These are phyloP conservation scores for Fusarium humuli DNA, from an alignment of 2,329 filamentous ascomycete genomes.

Conservation along the genomic window DNA sequence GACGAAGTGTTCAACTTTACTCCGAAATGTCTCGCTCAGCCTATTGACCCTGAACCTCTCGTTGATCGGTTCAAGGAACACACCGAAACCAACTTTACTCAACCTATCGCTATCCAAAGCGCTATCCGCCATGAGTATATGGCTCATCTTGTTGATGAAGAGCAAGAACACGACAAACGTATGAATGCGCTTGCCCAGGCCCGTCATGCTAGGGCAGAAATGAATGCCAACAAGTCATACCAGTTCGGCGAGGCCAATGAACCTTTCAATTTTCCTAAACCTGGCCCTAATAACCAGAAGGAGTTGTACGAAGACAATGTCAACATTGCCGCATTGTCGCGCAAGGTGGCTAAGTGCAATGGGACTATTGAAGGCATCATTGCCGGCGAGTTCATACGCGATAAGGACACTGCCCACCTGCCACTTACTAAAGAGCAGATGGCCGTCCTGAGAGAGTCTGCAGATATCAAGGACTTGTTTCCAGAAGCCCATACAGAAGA, in stretches of 20 bases:
- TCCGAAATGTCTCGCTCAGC: neutral
- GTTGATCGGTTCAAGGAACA: neutral
- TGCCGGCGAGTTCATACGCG: slow-evolving; percentile 34
- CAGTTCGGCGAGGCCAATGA: neutral
- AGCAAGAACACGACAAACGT: neutral
- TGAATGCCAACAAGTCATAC: neutral
- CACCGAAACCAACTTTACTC: slow-evolving; percentile 14
- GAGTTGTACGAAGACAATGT: slow-evolving; percentile 19
- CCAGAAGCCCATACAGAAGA: neutral
- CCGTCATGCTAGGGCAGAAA: neutral
- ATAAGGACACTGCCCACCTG: slow-evolving; percentile 26
- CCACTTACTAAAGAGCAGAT: slow-evolving; percentile 28
- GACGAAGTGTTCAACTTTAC: slow-evolving; percentile 1
- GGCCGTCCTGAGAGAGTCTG: slow-evolving; percentile 22
- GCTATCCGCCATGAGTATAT: slow-evolving; percentile 14
- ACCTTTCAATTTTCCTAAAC: neutral
- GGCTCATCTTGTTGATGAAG: neutral
- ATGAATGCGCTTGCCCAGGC: neutral
- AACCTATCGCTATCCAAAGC: slow-evolving; percentile 13
- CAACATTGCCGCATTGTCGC: slow-evolving; percentile 12
- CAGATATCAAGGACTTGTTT: slow-evolving; percentile 2
- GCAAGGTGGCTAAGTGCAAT: slow-evolving; percentile 30
- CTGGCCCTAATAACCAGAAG: neutral
- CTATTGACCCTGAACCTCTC: slow-evolving; percentile 12
- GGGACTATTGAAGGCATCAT: slow-evolving; percentile 32